These are phyloP conservation scores for Paecilomyces niveus DNA, from an alignment of 2,329 filamentous ascomycete species.

Conservation along the genomic window DNA sequence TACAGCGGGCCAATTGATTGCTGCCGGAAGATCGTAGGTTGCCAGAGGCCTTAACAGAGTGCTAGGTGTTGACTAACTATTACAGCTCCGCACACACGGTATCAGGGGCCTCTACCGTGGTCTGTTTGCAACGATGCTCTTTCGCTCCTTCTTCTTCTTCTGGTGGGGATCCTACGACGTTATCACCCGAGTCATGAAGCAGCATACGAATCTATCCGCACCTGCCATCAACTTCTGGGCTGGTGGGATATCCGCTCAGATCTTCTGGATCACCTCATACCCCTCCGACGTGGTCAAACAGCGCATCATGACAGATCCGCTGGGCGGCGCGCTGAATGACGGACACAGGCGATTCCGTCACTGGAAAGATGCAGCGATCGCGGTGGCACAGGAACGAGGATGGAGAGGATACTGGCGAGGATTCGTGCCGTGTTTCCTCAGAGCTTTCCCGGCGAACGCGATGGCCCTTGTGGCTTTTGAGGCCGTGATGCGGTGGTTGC, in stretches of 20 bases:
- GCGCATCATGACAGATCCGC: constrained; percentile 89
- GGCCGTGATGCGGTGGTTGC: constrained; percentile 65
- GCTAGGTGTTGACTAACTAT: background rate
- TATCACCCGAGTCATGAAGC: constrained; percentile 61
- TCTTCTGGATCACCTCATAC: constrained; percentile 92
- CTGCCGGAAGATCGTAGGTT: constrained; percentile 51
- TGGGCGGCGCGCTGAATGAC: constrained; percentile 64
- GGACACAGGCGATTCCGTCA: constrained; percentile 60
- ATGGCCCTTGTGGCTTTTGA: constrained; percentile 92
- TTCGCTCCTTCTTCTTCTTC: constrained; percentile 91
- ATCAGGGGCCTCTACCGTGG: constrained; percentile 78
- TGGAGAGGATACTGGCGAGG: constrained; percentile 83
- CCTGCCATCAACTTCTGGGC: constrained; percentile 96
- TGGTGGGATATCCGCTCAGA: constrained; percentile 81
- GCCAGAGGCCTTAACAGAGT: background rate
- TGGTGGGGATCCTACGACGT: constrained; percentile 98
- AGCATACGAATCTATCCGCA: constrained; percentile 62
- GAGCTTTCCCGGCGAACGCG: constrained; percentile 93
- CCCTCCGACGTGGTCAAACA: constrained; percentile 93
- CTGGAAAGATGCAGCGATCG: constrained; percentile 73
- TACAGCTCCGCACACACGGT: constrained; percentile 55
- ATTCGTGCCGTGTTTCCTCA: constrained; percentile 85
- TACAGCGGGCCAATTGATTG: constrained; percentile 89
- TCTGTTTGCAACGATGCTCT: constrained; percentile 74
- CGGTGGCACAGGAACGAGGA: constrained; percentile 70